Evolutionary conservation across 176 grass and related monocot species (phyloP).

Genomic region (Melocanna baccifera): DNA sequence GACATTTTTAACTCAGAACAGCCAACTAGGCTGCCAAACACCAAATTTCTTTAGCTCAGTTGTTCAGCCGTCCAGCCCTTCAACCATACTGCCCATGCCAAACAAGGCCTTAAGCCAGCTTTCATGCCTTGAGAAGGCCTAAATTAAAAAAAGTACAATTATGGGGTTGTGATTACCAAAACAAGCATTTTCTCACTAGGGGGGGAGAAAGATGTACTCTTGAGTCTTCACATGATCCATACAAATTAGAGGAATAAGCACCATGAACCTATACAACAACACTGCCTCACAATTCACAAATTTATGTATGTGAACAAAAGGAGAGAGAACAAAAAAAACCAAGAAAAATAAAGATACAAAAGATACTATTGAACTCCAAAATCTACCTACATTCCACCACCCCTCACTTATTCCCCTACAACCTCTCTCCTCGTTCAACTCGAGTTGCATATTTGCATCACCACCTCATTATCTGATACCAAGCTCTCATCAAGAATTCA

Average conservation of each 20-base stretch:
- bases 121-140: neutral
- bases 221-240: conserved; percentile 15
- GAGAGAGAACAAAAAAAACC: neutral
- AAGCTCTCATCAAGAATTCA: conserved; percentile 22
- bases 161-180: neutral
- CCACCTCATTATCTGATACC: neutral
- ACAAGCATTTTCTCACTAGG: neutral
- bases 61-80: no score
- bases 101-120: neutral
- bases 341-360: conserved; percentile 2
- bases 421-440: neutral
- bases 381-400: conserved; percentile 30
- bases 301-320: conserved; percentile 37
- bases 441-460: conserved; percentile 17
- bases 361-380: conserved; percentile 33
- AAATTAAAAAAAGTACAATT: neutral
- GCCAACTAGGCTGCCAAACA: no score
- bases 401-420: conserved; percentile 35
- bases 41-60: no score
- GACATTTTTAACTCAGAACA: no score
- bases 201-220: neutral
- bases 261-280: conserved; percentile 42
- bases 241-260: conserved; percentile 14
- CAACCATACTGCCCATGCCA: no score
- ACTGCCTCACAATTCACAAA: conserved; percentile 45